Evolutionary conservation across 2,329 filamentous ascomycete genomes (phyloP).

Genomic region (Exophiala calicioides): DNA sequence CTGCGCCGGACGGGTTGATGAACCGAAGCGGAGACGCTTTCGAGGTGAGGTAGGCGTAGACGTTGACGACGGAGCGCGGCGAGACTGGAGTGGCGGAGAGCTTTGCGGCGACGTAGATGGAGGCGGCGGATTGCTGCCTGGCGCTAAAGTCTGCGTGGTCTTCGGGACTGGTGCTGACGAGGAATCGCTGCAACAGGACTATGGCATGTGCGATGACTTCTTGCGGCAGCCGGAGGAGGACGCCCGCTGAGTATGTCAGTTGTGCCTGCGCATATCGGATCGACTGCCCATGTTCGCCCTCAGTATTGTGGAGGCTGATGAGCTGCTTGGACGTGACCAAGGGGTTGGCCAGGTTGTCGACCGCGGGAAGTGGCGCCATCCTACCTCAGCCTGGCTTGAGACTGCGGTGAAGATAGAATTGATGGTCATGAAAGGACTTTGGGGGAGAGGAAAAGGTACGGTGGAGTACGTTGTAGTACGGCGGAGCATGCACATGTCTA

Average conservation of each 20-base stretch:
- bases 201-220: slow-evolving; percentile 83
- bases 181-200: slow-evolving; percentile 71
- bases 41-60: slow-evolving; percentile 78
- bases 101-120: slow-evolving; percentile 80
- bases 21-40: slow-evolving; percentile 52
- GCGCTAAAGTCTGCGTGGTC: slow-evolving; percentile 17
- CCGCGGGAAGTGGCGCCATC: slow-evolving; percentile 21
- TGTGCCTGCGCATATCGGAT: slow-evolving; percentile 47
- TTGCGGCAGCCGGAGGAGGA: slow-evolving; percentile 81
- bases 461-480: too few species aligned
- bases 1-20: slow-evolving; percentile 36
- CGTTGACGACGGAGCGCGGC: slow-evolving; percentile 77
- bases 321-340: slow-evolving; percentile 49
- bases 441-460: too few species aligned
- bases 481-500: too few species aligned
- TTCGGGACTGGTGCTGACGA: slow-evolving; percentile 14
- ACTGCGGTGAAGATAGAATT: too few species aligned
- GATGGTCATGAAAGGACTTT: too few species aligned
- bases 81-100: slow-evolving; percentile 74
- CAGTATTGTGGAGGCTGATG: slow-evolving; percentile 30
- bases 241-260: slow-evolving; percentile 52
- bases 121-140: slow-evolving; percentile 78
- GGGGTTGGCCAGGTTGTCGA: slow-evolving; percentile 40
- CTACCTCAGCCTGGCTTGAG: too few species aligned
- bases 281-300: slow-evolving; percentile 44